phyloP scores from a whole-genome alignment of 306 rosid species.

The Cyclanthera cordifolia region DNA sequence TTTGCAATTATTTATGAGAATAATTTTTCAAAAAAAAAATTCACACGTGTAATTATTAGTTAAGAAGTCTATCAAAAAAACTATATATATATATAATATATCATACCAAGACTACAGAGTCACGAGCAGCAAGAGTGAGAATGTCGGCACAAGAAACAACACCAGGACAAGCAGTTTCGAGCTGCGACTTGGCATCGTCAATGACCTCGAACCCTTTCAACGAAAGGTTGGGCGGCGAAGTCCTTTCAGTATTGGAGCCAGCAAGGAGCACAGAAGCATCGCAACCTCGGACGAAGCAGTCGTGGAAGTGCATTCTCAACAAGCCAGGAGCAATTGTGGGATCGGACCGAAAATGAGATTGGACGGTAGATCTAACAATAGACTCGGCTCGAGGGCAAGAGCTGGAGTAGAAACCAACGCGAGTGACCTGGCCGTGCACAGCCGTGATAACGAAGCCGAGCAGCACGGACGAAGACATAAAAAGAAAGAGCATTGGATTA shows the following conservation, averaged over 20 bases:
- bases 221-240: neutral
- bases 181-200: constrained; percentile 12
- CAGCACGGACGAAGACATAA: neutral
- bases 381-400: constrained; percentile 9
- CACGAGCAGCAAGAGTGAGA: constrained; percentile 9
- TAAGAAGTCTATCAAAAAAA: neutral
- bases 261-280: constrained; percentile 8
- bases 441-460: neutral
- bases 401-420: constrained; percentile 4
- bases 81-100: no score
- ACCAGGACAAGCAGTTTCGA: constrained; percentile 14
- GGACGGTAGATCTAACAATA: neutral
- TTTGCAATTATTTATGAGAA: no score
- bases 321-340: constrained; percentile 3
- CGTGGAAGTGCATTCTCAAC: constrained; percentile 12
- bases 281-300: constrained; percentile 10
- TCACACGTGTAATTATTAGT: neutral
- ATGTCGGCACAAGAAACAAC: constrained; percentile 10
- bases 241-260: constrained; percentile 1
- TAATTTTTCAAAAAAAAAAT: neutral
- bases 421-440: neutral
- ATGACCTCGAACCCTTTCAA: constrained; percentile 13
- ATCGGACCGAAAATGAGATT: constrained; percentile 5
- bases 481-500: neutral
- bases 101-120: constrained; percentile 8